A percentile compares a stretch with the other conserved stretches of the same genome.
phyloP scores from a whole-genome alignment of 1,284 basidiomycete genomes.

The Dichomitus squalens region DNA sequence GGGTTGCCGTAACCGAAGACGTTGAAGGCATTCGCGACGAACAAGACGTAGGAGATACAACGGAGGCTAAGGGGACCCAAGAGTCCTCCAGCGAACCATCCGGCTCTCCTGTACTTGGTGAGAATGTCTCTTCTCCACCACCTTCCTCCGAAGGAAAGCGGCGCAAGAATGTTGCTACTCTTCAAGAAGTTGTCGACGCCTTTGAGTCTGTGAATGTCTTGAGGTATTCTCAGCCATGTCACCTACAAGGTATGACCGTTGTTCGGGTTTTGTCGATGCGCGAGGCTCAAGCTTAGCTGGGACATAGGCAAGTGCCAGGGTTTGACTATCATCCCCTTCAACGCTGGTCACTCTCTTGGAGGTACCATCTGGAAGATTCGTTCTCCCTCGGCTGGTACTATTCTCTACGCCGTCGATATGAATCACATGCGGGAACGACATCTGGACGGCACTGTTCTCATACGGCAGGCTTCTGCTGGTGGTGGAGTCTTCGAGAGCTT shows the following conservation, averaged over 20 bases:
- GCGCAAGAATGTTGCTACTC: slow-evolving; percentile 72
- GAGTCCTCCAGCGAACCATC: background rate
- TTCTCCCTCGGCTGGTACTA: slow-evolving; percentile 93
- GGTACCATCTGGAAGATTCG: slow-evolving; percentile 99
- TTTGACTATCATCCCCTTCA: slow-evolving; percentile 94
- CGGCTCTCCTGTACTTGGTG: background rate
- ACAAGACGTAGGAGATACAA: slow-evolving; percentile 53
- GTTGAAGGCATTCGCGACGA: slow-evolving; percentile 80
- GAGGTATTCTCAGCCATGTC: slow-evolving; percentile 94
- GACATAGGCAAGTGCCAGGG: slow-evolving; percentile 84
- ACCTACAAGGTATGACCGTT: slow-evolving; percentile 77
- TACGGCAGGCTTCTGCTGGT: slow-evolving; percentile 56
- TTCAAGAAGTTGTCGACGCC: slow-evolving; percentile 90
- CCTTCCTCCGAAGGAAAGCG: slow-evolving; percentile 16
- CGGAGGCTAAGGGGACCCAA: background rate
- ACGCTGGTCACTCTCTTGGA: slow-evolving; percentile 94
- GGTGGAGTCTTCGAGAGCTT: slow-evolving; percentile 88
- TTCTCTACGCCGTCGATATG: slow-evolving; percentile 94
- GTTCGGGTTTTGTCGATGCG: background rate
- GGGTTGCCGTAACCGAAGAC: slow-evolving; percentile 86
- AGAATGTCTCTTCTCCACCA: background rate
- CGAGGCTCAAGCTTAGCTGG: background rate
- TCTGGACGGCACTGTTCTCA: slow-evolving; percentile 90
- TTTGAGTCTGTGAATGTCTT: slow-evolving; percentile 93
- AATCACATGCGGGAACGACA: slow-evolving; percentile 98